Evolutionary conservation across 2,329 filamentous ascomycete species (phyloP).

Genomic region (Pseudogymnoascus sp.): DNA sequence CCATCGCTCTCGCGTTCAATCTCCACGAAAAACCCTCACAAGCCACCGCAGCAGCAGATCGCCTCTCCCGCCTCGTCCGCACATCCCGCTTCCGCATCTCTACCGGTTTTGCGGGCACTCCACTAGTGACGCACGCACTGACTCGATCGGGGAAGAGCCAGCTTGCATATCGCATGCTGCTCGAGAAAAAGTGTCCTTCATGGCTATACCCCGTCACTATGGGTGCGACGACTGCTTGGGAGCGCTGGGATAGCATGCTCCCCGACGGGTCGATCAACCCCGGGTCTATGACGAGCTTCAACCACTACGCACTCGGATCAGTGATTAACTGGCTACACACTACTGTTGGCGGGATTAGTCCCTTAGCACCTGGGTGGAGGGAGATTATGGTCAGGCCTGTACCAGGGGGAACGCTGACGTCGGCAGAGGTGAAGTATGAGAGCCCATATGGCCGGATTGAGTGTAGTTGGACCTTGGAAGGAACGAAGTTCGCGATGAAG

Average conservation of each 20-base stretch:
- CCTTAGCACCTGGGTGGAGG: constrained; percentile 27
- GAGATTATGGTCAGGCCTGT: constrained; percentile 24
- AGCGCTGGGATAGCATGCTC: constrained; percentile 32
- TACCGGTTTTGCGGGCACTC: constrained; percentile 28
- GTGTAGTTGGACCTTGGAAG: constrained; percentile 18
- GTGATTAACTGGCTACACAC: constrained; percentile 31
- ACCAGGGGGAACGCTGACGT: constrained; percentile 26
- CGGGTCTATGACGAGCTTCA: constrained; percentile 30
- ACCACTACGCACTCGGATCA: constrained; percentile 31
- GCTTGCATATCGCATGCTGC: constrained; percentile 32
- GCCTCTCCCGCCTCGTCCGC: constrained; percentile 19
- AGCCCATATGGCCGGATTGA: constrained; percentile 25
- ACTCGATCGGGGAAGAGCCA: constrained; percentile 14
- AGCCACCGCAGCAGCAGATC: constrained; percentile 12
- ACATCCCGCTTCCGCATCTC: constrained; percentile 20
- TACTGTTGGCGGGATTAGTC: constrained; percentile 28
- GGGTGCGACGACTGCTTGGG: constrained; percentile 33
- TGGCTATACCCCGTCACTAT: constrained; percentile 33
- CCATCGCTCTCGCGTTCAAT: constrained; percentile 22
- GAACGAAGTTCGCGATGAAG: constrained; percentile 14
- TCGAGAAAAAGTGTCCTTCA: constrained; percentile 29
- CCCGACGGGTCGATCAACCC: constrained; percentile 29
- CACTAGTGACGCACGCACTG: constrained; percentile 18
- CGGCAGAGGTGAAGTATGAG: constrained; percentile 24
- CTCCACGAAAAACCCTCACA: constrained; percentile 15